Conservation (phyloP, 108 stramenopile genomes). For the Bacterosira constricta region DNA sequence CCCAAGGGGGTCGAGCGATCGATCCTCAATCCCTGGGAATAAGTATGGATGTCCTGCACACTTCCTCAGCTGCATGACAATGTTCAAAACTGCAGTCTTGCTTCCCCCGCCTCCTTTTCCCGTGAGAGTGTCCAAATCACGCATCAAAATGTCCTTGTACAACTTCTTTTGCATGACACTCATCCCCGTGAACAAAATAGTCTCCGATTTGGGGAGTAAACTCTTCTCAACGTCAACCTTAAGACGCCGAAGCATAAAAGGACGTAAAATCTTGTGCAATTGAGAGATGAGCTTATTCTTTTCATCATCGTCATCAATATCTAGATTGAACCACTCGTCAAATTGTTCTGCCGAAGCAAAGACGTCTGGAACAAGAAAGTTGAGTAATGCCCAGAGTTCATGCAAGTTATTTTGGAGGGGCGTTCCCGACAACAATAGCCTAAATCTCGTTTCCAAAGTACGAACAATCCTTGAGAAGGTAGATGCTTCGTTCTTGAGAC, state of each 20-base stretch:
- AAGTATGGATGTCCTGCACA: slow-evolving; percentile 99
- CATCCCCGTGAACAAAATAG: slow-evolving; percentile 92
- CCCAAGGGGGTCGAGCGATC: slow-evolving; percentile 84
- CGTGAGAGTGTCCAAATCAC: slow-evolving; percentile 85
- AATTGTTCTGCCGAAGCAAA: slow-evolving; percentile 91
- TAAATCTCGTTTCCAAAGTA: slow-evolving; percentile 85
- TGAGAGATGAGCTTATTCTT: slow-evolving; percentile 96
- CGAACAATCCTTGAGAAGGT: slow-evolving; percentile 93
- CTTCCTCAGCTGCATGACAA: slow-evolving; percentile 99
- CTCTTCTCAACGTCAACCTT: slow-evolving; percentile 92
- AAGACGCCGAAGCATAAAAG: slow-evolving; percentile 98
- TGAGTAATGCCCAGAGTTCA: slow-evolving; percentile 95
- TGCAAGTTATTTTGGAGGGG: slow-evolving; percentile 98
- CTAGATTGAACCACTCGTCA: slow-evolving; percentile 94
- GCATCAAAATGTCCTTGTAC: slow-evolving; percentile 89
- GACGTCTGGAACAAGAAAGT: slow-evolving; percentile 90
- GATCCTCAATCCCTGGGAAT: slow-evolving; percentile 95
- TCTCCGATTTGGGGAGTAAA: slow-evolving; percentile 94
- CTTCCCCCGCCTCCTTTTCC: slow-evolving; percentile 71
- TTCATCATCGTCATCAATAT: slow-evolving; percentile 83
- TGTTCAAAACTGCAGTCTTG: slow-evolving; percentile 87
- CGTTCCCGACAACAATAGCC: slow-evolving; percentile 97
- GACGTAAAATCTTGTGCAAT: slow-evolving; percentile 97
- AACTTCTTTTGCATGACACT: slow-evolving; percentile 91
- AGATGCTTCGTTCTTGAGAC: slow-evolving; percentile 95